Evolutionary conservation across 768 basidiomycete genomes (phyloP).

Genomic region (Pisolithus marmoratus): DNA sequence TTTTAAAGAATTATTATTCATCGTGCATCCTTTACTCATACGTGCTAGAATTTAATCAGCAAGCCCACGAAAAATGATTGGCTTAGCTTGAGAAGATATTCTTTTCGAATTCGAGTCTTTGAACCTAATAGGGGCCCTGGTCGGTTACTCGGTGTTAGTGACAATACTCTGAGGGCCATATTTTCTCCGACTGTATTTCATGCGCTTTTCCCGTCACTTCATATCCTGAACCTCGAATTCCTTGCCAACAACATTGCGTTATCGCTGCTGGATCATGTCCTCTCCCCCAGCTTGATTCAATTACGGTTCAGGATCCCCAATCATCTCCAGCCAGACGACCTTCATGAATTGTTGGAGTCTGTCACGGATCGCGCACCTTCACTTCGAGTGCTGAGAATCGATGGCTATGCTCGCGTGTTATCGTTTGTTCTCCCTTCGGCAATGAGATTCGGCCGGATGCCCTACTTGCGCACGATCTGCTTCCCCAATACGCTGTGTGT

Average conservation of each 20-base stretch:
- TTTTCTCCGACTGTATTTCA: slow-evolving; percentile 17
- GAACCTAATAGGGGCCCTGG: slow-evolving; percentile 18
- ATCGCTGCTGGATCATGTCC: slow-evolving; percentile 12
- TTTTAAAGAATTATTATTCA: not conserved
- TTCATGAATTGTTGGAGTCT: slow-evolving; percentile 19
- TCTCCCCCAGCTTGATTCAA: slow-evolving; percentile 17
- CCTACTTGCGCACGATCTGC: slow-evolving; percentile 16
- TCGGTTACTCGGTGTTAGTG: slow-evolving; percentile 19
- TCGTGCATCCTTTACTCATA: too few species aligned
- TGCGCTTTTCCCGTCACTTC: slow-evolving; percentile 19
- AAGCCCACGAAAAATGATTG: slow-evolving; percentile 17
- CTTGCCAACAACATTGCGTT: slow-evolving; percentile 17
- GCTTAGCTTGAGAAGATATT: slow-evolving; percentile 17
- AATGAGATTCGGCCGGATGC: slow-evolving; percentile 13
- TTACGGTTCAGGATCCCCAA: slow-evolving; percentile 21
- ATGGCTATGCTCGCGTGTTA: slow-evolving; percentile 7
- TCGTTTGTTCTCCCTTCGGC: slow-evolving; percentile 11
- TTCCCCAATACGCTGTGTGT: slow-evolving; percentile 21
- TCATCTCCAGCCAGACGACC: slow-evolving; percentile 10
- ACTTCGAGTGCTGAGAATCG: slow-evolving; percentile 15
- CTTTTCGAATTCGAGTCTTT: slow-evolving; percentile 18
- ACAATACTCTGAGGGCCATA: slow-evolving; percentile 15
- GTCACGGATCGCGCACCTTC: slow-evolving; percentile 16
- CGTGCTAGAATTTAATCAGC: slow-evolving; percentile 16
- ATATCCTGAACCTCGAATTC: slow-evolving; percentile 22